These are phyloP conservation scores for Trichothecium sympodiale DNA, from an alignment of 2,329 filamentous ascomycete genomes.

Conservation along the genomic window DNA sequence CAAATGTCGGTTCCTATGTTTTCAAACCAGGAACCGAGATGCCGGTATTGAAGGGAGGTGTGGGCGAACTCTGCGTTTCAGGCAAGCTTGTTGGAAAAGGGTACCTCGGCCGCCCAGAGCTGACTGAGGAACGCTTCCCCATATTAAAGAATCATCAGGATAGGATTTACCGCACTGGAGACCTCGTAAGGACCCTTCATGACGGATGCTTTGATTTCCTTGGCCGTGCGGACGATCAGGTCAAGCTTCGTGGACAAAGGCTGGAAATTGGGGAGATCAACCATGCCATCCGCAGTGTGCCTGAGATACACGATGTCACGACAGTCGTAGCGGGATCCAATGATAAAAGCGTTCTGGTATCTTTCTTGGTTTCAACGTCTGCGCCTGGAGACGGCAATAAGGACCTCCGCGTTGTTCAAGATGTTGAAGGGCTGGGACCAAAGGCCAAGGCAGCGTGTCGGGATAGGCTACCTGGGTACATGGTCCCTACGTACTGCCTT, in stretches of 20 bases:
- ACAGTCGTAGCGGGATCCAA: constrained; percentile 61
- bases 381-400: not conserved
- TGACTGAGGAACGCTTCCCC: constrained; percentile 70
- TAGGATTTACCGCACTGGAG: constrained; percentile 75
- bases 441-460: constrained; percentile 53
- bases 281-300: constrained; percentile 57
- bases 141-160: constrained; percentile 43
- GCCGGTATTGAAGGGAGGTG: constrained; percentile 64
- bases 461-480: constrained; percentile 65
- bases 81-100: constrained; percentile 82
- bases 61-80: constrained; percentile 83
- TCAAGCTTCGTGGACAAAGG: constrained; percentile 81
- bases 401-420: constrained; percentile 13
- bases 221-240: constrained; percentile 80
- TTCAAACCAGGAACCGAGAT: constrained; percentile 56
- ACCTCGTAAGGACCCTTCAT: constrained; percentile 70
- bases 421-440: constrained; percentile 26
- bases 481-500: constrained; percentile 81
- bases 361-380: constrained; percentile 46
- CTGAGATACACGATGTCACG: constrained; percentile 54
- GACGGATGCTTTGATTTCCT: constrained; percentile 81
- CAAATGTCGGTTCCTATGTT: constrained; percentile 78
- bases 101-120: constrained; percentile 69
- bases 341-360: constrained; percentile 72
- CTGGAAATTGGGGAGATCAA: constrained; percentile 90